phyloP scores from a whole-genome alignment of 1,284 basidiomycete genomes.

The Ustilago sp. region DNA sequence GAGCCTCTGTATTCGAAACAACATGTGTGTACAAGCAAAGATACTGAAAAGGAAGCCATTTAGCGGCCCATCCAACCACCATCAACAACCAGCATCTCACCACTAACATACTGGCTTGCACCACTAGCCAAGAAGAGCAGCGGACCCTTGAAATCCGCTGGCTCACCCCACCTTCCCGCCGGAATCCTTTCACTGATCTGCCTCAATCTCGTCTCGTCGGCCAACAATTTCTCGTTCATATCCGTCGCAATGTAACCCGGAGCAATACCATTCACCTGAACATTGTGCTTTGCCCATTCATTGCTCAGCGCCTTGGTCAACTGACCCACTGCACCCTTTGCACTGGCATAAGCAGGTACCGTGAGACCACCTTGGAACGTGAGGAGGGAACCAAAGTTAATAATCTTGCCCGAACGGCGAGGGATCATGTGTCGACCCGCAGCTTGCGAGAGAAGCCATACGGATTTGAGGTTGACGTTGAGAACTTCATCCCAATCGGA shows the following conservation, averaged over 20 bases:
- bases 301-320: constrained; percentile 72
- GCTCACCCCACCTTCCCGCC: constrained; percentile 82
- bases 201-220: constrained; percentile 79
- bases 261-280: constrained; percentile 89
- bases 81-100: constrained; percentile 75
- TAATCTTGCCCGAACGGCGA: constrained; percentile 57
- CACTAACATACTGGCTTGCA: constrained; percentile 89
- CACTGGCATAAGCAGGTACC: constrained; percentile 89
- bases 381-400: constrained; percentile 64
- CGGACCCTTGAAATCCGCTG: constrained; percentile 89
- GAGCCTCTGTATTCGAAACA: too few species aligned
- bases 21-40: too few species aligned
- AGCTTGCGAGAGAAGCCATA: constrained; percentile 56
- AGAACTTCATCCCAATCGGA: constrained; percentile 82
- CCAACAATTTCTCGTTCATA: constrained; percentile 79
- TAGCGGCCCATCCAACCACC: constrained; percentile 65
- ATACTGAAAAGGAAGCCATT: not conserved
- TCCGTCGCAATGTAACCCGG: constrained; percentile 63
- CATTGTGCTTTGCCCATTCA: constrained; percentile 83
- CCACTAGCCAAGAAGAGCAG: constrained; percentile 87
- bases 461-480: constrained; percentile 63
- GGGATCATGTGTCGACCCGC: constrained; percentile 60
- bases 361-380: constrained; percentile 67
- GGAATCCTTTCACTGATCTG: constrained; percentile 82
- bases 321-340: constrained; percentile 79